These are phyloP conservation scores for Citrus medica DNA, from an alignment of 345 rosid genomes.

Conservation along the genomic window DNA sequence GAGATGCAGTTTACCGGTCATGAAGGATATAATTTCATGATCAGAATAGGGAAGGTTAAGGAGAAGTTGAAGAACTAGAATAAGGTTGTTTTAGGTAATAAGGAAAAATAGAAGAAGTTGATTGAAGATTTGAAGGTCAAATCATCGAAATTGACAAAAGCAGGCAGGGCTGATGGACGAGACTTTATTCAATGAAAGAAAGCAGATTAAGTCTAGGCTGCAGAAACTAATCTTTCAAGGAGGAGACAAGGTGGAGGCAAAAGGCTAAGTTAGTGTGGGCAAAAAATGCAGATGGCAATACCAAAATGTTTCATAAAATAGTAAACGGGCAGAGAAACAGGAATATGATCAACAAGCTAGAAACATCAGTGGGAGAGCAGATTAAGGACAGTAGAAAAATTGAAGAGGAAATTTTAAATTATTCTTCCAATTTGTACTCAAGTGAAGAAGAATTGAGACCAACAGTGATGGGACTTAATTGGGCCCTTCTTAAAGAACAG, in stretches of 20 bases:
- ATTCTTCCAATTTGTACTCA: background rate
- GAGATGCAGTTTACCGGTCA: background rate
- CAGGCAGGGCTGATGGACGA: background rate
- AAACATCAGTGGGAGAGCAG: background rate
- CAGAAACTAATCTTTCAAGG: background rate
- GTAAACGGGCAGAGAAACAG: background rate
- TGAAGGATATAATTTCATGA: background rate
- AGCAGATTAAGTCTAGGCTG: background rate
- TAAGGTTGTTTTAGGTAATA: background rate
- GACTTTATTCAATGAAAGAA: background rate
- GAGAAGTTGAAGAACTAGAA: background rate
- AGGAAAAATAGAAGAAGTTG: background rate
- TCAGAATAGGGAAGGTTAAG: background rate
- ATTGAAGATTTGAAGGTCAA: background rate
- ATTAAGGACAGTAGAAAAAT: background rate
- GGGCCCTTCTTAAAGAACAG: background rate
- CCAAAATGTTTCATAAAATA: background rate
- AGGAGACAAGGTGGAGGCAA: background rate
- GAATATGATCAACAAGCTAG: background rate
- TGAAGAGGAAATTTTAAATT: background rate
- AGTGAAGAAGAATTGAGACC: background rate
- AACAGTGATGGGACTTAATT: background rate
- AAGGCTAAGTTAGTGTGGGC: background rate
- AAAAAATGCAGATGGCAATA: background rate
- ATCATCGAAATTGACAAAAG: background rate